These are phyloP conservation scores for Coemansia javaensis DNA, from an alignment of 192 early-diverging fungal genomes.

Conservation along the genomic window DNA sequence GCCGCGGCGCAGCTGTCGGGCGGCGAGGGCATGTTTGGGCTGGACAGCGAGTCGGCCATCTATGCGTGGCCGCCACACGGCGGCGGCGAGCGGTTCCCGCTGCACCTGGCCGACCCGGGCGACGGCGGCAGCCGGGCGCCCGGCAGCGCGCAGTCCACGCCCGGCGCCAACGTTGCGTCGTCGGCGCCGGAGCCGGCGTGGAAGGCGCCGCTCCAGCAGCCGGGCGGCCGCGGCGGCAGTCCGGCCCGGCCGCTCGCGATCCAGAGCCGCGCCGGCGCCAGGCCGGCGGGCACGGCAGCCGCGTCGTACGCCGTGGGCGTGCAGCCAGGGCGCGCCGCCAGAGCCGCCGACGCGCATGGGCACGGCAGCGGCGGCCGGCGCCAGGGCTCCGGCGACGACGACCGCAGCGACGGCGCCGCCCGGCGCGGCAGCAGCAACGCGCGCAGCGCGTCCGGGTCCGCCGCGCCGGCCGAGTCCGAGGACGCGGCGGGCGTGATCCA, in stretches of 20 bases:
- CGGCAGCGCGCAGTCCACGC: slow-evolving; percentile 2
- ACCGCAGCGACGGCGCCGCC: too few relatives aligned
- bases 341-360: too few relatives aligned
- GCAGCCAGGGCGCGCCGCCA: too few relatives aligned
- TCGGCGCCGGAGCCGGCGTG: slow-evolving; percentile 39
- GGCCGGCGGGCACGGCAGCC: too few relatives aligned
- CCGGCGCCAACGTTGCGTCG: slow-evolving; percentile 14
- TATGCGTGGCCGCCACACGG: slow-evolving; percentile 16
- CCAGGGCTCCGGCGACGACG: not conserved
- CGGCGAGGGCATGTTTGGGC: slow-evolving; percentile 3
- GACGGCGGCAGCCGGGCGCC: slow-evolving; percentile 4
- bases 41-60: slow-evolving; percentile 16
- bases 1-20: slow-evolving; percentile 3
- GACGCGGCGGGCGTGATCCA: slow-evolving; percentile 37
- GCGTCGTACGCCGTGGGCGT: too few relatives aligned
- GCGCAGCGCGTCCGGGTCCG: slow-evolving; percentile 9
- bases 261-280: not conserved
- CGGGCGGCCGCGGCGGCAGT: not conserved
- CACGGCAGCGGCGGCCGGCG: too few relatives aligned
- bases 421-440: too few relatives aligned
- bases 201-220: slow-evolving; percentile 5
- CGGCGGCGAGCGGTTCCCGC: slow-evolving; percentile 1
- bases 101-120: slow-evolving; percentile 7
- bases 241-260: not conserved
- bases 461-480: slow-evolving; percentile 29